phyloP scores from a whole-genome alignment of 352 stramenopile genomes.

The Phytophthora ohioensis region DNA sequence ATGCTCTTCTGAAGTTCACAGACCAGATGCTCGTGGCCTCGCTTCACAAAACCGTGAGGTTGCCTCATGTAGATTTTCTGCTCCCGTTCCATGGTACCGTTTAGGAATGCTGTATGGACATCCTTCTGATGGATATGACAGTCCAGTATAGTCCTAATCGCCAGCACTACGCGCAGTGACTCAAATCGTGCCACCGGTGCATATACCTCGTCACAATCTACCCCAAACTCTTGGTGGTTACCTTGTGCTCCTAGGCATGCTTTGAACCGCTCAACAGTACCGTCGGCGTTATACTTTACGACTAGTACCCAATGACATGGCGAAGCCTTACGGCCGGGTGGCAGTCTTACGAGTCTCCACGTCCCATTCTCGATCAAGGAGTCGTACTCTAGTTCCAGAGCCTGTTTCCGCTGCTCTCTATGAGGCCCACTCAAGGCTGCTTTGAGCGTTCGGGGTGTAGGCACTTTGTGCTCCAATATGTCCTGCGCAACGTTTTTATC shows the following conservation, averaged over 20 bases:
- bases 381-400: conserved; percentile 17
- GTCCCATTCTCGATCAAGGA: conserved; percentile 15
- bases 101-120: conserved; percentile 9
- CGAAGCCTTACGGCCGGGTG: conserved; percentile 11
- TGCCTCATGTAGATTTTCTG: conserved; percentile 28
- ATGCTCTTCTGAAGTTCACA: conserved; percentile 30
- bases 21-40: conserved; percentile 21
- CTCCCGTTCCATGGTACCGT: conserved; percentile 24
- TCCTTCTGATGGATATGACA: conserved; percentile 20
- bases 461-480: conserved; percentile 8
- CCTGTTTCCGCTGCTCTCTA: conserved; percentile 10
- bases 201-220: conserved; percentile 20
- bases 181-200: conserved; percentile 20
- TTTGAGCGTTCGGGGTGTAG: conserved; percentile 7
- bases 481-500: conserved; percentile 12
- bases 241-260: conserved; percentile 19
- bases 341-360: conserved; percentile 2
- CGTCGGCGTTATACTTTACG: conserved; percentile 18
- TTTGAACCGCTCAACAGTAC: conserved; percentile 20
- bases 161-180: conserved; percentile 15
- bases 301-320: conserved; percentile 20
- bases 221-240: conserved; percentile 25
- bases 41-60: conserved; percentile 16
- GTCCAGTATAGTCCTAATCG: conserved; percentile 21
- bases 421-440: conserved; percentile 15